Evolutionary conservation across 148 eudicot species (phyloP), one percentile per base, ranked within the genome.

Genomic region (Silene latifolia): DNA sequence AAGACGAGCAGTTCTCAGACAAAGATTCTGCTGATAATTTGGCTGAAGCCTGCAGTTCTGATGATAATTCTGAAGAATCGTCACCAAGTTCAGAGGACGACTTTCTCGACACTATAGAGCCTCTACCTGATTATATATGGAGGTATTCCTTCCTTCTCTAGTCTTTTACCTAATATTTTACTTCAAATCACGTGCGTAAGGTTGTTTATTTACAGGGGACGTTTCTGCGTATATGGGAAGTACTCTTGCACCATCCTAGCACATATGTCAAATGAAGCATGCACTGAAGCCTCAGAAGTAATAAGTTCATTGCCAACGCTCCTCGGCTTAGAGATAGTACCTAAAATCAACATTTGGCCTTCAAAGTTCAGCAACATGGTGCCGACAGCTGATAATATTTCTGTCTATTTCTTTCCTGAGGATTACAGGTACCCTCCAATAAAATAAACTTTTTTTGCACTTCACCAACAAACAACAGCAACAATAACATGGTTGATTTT

Each of bases 261-360:
- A 9, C 82, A 75, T 67, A 56, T 80, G 64, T 53, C 78, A n/a
- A 35, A 48, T 63, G 78, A 63, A 74, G 59, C 78, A 51, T 3
- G 64, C 21, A 18, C 19, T 54, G 74, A 63, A 75, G 82, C 78
- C 70, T 69, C 72, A 63, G 66, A 51, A 14, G 65, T 56, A 18
- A 60, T 74, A 63, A 24, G 60, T 13, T 70, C 78, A 42, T 44
- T 80, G 47, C 82, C 82, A n/a, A 25, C 39, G 67, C 58, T 63
- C 17, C 78, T 80, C 20, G 21, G 66, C 59, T 63, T 75, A 59
- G 58, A 63, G 24, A 24, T 70, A 24, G 72, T 80, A 70, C 78
- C 82, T 70, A 75, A 75, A 71, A n/a, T n/a, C 68, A 53, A 64
- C 51, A 74, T 80, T 4, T 80, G 82, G 82, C 78, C 78, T 18